A percentile compares a stretch with the other conserved stretches of the same genome.
Conservation (phyloP, 176 grass and related monocot genomes). For the Tillandsia leiboldiana region DNA sequence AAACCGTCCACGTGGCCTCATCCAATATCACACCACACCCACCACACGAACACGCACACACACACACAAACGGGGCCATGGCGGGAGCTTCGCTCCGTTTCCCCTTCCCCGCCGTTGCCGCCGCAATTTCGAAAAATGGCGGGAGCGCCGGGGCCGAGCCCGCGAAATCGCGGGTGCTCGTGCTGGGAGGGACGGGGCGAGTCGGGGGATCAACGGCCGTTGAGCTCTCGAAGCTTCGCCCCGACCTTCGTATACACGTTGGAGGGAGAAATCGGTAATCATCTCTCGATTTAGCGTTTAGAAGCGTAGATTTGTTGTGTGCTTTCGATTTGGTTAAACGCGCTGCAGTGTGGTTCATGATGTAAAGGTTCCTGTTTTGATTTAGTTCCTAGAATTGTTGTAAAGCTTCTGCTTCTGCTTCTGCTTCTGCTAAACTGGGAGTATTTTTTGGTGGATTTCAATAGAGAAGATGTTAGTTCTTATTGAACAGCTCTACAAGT, state of each 20-base stretch:
- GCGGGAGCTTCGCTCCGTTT: slow-evolving; percentile 45
- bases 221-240: slow-evolving; percentile 66
- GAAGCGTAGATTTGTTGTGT: too few relatives aligned
- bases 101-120: slow-evolving; percentile 18
- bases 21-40: not conserved
- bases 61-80: slow-evolving; percentile 13
- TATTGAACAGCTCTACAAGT: too few relatives aligned
- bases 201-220: slow-evolving; percentile 79
- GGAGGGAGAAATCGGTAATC: slow-evolving; percentile 53
- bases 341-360: too few relatives aligned
- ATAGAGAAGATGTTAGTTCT: too few relatives aligned
- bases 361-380: too few relatives aligned
- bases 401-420: too few relatives aligned
- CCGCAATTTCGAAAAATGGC: slow-evolving; percentile 11
- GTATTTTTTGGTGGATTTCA: too few relatives aligned
- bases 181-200: slow-evolving; percentile 71
- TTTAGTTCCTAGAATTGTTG: too few relatives aligned
- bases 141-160: not conserved
- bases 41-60: not conserved
- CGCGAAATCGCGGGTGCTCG: slow-evolving; percentile 45
- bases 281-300: not conserved
- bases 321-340: too few relatives aligned
- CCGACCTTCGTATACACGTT: slow-evolving; percentile 51
- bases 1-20: slow-evolving; percentile 2
- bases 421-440: too few relatives aligned